phyloP scores from a whole-genome alignment of 2,329 filamentous ascomycete species.

The Thermothelomyces thermophilus region DNA sequence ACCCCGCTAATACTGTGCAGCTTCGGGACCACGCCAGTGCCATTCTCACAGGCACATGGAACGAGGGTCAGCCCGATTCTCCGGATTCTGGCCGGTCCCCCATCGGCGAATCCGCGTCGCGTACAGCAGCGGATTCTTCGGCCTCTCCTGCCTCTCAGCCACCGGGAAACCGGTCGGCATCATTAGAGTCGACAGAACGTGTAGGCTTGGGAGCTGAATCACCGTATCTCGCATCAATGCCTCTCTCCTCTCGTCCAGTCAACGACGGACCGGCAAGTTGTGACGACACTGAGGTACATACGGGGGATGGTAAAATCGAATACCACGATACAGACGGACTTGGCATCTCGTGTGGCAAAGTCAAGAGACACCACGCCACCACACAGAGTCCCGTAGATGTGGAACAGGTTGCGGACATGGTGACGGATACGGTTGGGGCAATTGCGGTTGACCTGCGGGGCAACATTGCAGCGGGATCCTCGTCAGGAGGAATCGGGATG shows the following conservation, averaged over 20 bases:
- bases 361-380: neutral
- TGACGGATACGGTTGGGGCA: conserved; percentile 92
- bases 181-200: conserved; percentile 10
- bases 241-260: conserved; percentile 7
- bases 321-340: neutral
- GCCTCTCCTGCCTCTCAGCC: conserved; percentile 17
- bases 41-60: conserved; percentile 52
- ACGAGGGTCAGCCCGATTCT: conserved; percentile 56
- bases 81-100: conserved; percentile 30
- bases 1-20: conserved; percentile 9
- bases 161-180: conserved; percentile 3
- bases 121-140: conserved; percentile 5
- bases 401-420: conserved; percentile 46
- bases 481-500: conserved; percentile 97
- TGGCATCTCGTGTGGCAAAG: neutral
- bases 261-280: conserved; percentile 19
- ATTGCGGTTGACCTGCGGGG: conserved; percentile 85
- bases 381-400: conserved; percentile 5
- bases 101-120: conserved; percentile 19
- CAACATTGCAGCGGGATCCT: conserved; percentile 88
- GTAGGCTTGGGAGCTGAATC: conserved; percentile 14
- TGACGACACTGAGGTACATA: conserved; percentile 7
- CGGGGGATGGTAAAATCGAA: neutral
- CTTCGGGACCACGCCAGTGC: conserved; percentile 47
- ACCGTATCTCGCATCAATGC: neutral